A percentile compares a stretch with the other conserved stretches of the same genome.
Conservation (phyloP, 768 basidiomycete species). For the Mycena capillaripes region DNA sequence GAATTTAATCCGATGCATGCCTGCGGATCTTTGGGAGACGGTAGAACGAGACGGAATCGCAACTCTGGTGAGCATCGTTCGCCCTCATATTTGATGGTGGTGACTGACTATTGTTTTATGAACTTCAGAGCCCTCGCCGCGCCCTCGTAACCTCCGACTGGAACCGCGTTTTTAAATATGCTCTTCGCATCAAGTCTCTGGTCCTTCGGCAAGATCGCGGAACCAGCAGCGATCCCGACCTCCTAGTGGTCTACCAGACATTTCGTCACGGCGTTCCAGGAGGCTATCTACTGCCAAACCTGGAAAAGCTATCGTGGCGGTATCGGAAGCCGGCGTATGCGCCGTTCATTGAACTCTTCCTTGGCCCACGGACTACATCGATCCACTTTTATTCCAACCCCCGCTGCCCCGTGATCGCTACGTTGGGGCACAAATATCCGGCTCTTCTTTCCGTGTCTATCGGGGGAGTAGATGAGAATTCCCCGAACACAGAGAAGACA, state of each 20-base stretch:
- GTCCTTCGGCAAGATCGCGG: background rate
- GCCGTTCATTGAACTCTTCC: background rate
- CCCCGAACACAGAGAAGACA: background rate
- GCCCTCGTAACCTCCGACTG: background rate
- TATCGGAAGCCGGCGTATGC: background rate
- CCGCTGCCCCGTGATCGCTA: background rate
- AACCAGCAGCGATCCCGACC: background rate
- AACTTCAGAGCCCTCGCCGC: background rate
- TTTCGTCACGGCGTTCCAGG: background rate
- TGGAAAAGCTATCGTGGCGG: background rate
- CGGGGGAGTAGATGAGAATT: background rate
- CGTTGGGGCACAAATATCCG: background rate
- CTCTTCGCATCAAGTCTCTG: background rate
- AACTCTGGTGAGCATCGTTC: background rate
- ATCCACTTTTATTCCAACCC: background rate
- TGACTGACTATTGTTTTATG: background rate
- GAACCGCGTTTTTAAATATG: background rate
- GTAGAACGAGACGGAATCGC: background rate
- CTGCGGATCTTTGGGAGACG: background rate
- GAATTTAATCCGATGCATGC: slow-evolving; percentile 12
- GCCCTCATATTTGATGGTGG: background rate
- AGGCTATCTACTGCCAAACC: background rate
- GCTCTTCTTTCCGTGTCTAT: background rate
- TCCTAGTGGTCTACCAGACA: background rate
- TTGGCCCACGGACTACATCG: background rate